These are phyloP conservation scores for Colletotrichum agaves DNA, from an alignment of 2,329 filamentous ascomycete genomes.

Conservation along the genomic window DNA sequence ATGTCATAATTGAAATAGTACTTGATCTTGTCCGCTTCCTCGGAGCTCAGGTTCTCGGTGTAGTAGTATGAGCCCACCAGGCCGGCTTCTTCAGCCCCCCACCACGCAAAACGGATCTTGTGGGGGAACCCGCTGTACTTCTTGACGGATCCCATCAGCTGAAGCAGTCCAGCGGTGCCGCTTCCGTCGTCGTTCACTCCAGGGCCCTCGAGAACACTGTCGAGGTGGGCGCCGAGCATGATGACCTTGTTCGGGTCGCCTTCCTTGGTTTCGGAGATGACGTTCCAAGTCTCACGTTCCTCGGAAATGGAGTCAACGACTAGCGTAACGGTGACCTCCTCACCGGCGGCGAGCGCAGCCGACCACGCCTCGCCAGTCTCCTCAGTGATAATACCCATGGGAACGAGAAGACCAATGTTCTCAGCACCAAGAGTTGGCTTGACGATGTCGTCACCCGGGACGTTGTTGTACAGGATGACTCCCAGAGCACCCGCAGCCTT, in stretches of 20 bases:
- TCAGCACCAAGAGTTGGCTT: slow-evolving; percentile 64
- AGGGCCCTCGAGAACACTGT: slow-evolving; percentile 52
- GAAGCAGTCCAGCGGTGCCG: slow-evolving; percentile 50
- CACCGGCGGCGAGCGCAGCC: slow-evolving; percentile 45
- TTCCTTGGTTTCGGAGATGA: slow-evolving; percentile 55
- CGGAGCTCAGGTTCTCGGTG: slow-evolving; percentile 47
- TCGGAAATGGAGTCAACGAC: slow-evolving; percentile 51
- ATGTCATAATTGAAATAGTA: slow-evolving; percentile 79
- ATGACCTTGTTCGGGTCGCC: slow-evolving; percentile 55
- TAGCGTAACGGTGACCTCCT: slow-evolving; percentile 48
- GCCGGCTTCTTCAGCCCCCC: slow-evolving; percentile 55
- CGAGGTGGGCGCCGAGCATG: slow-evolving; percentile 54
- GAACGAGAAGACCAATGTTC: slow-evolving; percentile 48
- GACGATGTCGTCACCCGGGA: slow-evolving; percentile 52
- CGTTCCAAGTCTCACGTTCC: slow-evolving; percentile 51
- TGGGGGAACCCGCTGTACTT: slow-evolving; percentile 52
- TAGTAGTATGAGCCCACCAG: slow-evolving; percentile 56
- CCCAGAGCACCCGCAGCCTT: slow-evolving; percentile 53
- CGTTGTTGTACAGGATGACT: slow-evolving; percentile 71
- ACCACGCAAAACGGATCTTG: slow-evolving; percentile 56
- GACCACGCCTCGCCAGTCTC: slow-evolving; percentile 51
- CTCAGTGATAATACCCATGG: slow-evolving; percentile 49
- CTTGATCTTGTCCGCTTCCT: slow-evolving; percentile 64
- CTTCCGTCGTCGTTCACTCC: slow-evolving; percentile 56
- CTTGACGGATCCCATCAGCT: slow-evolving; percentile 49